A percentile compares a stretch with the other conserved stretches of the same genome.
Evolutionary conservation across 805 yeast species (phyloP).

Genomic region (Barnettozyma salicaria): DNA sequence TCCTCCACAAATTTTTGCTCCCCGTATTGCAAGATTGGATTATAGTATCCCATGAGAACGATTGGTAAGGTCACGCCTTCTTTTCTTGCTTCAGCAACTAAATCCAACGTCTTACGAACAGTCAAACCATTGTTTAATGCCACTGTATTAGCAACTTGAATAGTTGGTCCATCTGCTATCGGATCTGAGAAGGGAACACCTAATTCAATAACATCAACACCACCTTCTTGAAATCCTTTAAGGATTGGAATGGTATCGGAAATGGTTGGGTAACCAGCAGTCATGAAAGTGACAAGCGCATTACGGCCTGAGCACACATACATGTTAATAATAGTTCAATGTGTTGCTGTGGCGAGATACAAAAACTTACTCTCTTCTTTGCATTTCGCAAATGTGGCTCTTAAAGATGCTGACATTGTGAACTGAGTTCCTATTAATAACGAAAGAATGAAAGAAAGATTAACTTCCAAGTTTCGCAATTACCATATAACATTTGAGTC

Average conservation of each 20-base stretch:
- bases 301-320: conserved; percentile 44
- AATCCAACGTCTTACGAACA: conserved; percentile 58
- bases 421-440: background rate
- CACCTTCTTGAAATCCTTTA: conserved; percentile 88
- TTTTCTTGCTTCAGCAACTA: conserved; percentile 69
- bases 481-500: too few relatives aligned
- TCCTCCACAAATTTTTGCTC: conserved; percentile 77
- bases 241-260: conserved; percentile 85
- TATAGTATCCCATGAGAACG: conserved; percentile 95
- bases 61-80: conserved; percentile 86
- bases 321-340: background rate
- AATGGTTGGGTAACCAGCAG: conserved; percentile 89
- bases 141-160: conserved; percentile 79
- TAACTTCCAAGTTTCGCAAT: background rate
- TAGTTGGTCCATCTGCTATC: conserved; percentile 97
- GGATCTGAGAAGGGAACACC: conserved; percentile 98
- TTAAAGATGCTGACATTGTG: conserved; percentile 33
- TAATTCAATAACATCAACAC: conserved; percentile 89
- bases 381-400: conserved; percentile 56
- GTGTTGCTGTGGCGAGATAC: too few relatives aligned
- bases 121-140: conserved; percentile 83
- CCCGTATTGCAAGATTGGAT: conserved; percentile 86
- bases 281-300: conserved; percentile 86
- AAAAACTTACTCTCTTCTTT: conserved; percentile 37
- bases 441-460: background rate